Evolutionary conservation across 176 grass and related monocot species (phyloP), one percentile per base, ranked within the genome.

Genomic region (Ananas comosus): DNA sequence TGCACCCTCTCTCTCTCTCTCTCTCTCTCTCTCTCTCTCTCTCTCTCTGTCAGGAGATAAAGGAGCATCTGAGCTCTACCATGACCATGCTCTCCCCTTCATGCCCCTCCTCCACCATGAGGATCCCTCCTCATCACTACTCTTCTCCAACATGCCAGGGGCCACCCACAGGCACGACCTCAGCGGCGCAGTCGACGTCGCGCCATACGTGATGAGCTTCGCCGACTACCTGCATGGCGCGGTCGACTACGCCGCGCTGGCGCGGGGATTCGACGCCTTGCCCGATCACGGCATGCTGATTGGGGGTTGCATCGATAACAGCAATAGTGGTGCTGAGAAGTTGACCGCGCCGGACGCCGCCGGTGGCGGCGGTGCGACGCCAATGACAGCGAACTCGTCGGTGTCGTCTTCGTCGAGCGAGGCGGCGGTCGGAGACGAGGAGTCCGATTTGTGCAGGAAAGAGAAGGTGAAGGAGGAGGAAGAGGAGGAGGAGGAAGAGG

Each of bases 351-450:
- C 53, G 13, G 53, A 16, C 14, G 56, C 28, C 61, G 72, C 13
- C 0, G 22, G 24, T 61, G 19, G 9, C 68, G 79, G 72, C 2
- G 78, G 81, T 1, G 73, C 49, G 42, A 61, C 64, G 50, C 91
- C 91, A 51, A 24, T 74, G 14, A 95, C 93, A 25, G 86, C 93
- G 11, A 92, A 92, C 83, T 97, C 93, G 6, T 96, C 89, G 2
- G 83, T 90, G 79, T 90, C 86, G 0, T 90, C 81, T 1, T 90
- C 86, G 21, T 97, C 89, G 1, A 92, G 73, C 51, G 92, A 96
- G 74, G 86, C 79, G 0, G 86, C 71, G 2, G 88, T 75, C 1
- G 78, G 77, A 10, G 85, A 88, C 18, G 89, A 80, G 66, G 82
- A 88, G 13, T 87, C 82, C 12, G 67, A 25, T 10, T 64, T 54